Conservation (phyloP, 306 rosid species). For the Prinsepia uniflora region DNA sequence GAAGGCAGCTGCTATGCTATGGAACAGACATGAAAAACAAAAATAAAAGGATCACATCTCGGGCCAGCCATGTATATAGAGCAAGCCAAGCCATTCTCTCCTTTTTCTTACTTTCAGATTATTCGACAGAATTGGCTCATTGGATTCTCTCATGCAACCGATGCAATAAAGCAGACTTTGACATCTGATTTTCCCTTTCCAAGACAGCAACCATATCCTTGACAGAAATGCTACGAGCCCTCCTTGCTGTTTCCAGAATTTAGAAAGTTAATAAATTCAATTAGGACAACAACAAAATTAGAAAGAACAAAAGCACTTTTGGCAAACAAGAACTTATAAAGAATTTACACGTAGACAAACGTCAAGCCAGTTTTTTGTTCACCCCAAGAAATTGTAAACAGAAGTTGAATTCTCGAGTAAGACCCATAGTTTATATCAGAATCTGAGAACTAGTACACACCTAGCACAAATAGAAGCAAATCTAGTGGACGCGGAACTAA, state of each 20-base stretch:
- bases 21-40: too few species aligned
- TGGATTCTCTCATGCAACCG: slow-evolving; percentile 51
- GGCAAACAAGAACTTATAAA: background rate
- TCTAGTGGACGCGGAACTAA: background rate
- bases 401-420: background rate
- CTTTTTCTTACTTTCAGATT: background rate
- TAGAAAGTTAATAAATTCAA: background rate
- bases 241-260: slow-evolving; percentile 10
- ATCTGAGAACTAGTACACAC: background rate
- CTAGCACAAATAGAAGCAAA: background rate
- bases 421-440: background rate
- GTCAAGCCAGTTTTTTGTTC: background rate
- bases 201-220: slow-evolving; percentile 78
- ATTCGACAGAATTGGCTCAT: slow-evolving; percentile 42
- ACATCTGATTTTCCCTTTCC: slow-evolving; percentile 87
- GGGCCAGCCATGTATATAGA: too few species aligned
- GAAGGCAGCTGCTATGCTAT: too few species aligned
- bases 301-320: background rate
- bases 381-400: background rate
- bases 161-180: slow-evolving; percentile 56
- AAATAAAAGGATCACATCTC: too few species aligned
- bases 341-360: background rate
- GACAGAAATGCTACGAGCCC: slow-evolving; percentile 54
- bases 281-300: background rate
- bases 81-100: too few species aligned